Percentiles rank a stretch among this genome's conserved stretches.
phyloP scores from a whole-genome alignment of 768 basidiomycete species.

The Tremella fuciformis region DNA sequence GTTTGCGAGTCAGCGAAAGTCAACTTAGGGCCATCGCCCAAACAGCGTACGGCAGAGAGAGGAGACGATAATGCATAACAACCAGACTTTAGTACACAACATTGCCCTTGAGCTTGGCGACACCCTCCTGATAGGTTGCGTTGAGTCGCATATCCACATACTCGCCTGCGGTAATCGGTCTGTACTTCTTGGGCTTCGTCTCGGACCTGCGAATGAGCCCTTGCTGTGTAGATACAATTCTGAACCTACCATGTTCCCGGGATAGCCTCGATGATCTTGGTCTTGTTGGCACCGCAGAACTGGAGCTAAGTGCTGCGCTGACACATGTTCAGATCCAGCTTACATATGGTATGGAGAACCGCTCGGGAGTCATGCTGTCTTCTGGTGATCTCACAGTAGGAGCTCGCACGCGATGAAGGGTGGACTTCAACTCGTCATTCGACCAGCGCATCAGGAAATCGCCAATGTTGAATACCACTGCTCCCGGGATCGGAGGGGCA shows the following conservation, averaged over 20 bases:
- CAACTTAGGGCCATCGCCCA: no score
- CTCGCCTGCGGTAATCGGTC: slow-evolving; percentile 46
- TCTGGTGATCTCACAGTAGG: slow-evolving; percentile 18
- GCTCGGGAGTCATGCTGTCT: slow-evolving; percentile 56
- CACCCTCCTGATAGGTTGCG: slow-evolving; percentile 16
- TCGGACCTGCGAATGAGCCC: slow-evolving; percentile 51
- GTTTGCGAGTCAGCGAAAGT: no score
- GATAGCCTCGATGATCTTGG: slow-evolving; percentile 57
- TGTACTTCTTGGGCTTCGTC: slow-evolving; percentile 57
- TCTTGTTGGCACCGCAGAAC: slow-evolving; percentile 51
- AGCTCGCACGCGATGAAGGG: slow-evolving; percentile 45
- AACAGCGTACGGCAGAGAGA: no score
- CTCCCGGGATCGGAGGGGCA: slow-evolving; percentile 46
- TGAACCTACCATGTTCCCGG: slow-evolving; percentile 55
- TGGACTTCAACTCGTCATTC: slow-evolving; percentile 47
- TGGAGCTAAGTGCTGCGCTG: not conserved
- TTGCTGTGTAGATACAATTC: no score
- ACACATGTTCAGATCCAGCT: not conserved
- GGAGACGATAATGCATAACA: no score
- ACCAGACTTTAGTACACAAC: slow-evolving; percentile 2
- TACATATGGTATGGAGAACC: slow-evolving; percentile 64
- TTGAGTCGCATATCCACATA: slow-evolving; percentile 27
- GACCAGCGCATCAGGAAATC: slow-evolving; percentile 43
- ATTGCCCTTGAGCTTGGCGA: slow-evolving; percentile 6
- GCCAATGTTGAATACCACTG: slow-evolving; percentile 44